Evolutionary conservation across 2,329 filamentous ascomycete genomes (phyloP).

Genomic region (Thermothelomyces thermophilus): DNA sequence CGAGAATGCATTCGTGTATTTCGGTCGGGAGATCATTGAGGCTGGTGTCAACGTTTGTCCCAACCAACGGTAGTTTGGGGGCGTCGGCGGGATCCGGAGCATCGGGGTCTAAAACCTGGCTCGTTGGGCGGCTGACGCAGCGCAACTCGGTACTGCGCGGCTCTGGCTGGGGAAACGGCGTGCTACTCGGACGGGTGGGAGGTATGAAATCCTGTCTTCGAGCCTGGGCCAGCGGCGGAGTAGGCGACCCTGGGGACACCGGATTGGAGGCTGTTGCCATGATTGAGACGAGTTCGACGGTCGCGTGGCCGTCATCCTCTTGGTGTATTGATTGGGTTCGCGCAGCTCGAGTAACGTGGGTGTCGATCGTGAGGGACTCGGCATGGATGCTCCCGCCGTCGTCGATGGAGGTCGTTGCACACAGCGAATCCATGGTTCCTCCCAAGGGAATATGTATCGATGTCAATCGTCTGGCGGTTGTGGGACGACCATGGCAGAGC

Average conservation of each 20-base stretch:
- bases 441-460: background rate
- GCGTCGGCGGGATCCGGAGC: conserved; percentile 25
- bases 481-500: conserved; percentile 13
- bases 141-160: conserved; percentile 39
- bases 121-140: conserved; percentile 35
- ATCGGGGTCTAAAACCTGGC: conserved; percentile 23
- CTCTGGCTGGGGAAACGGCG: conserved; percentile 52
- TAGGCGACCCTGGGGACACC: conserved; percentile 48
- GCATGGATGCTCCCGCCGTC: conserved; percentile 9
- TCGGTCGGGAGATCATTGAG: conserved; percentile 56
- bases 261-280: conserved; percentile 47
- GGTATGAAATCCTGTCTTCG: conserved; percentile 43
- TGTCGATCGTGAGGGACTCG: conserved; percentile 27
- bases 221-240: conserved; percentile 43
- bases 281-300: conserved; percentile 38
- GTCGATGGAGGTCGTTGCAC: conserved; percentile 21
- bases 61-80: conserved; percentile 22
- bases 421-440: conserved; percentile 23
- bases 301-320: conserved; percentile 36
- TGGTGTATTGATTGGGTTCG: conserved; percentile 26
- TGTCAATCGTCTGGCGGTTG: conserved; percentile 9
- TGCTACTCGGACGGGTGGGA: conserved; percentile 51
- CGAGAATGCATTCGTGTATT: conserved; percentile 65
- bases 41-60: conserved; percentile 29
- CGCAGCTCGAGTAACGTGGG: conserved; percentile 24